These are phyloP conservation scores for Phytophthora pistaciae DNA, from an alignment of 352 stramenopile species.

Conservation along the genomic window DNA sequence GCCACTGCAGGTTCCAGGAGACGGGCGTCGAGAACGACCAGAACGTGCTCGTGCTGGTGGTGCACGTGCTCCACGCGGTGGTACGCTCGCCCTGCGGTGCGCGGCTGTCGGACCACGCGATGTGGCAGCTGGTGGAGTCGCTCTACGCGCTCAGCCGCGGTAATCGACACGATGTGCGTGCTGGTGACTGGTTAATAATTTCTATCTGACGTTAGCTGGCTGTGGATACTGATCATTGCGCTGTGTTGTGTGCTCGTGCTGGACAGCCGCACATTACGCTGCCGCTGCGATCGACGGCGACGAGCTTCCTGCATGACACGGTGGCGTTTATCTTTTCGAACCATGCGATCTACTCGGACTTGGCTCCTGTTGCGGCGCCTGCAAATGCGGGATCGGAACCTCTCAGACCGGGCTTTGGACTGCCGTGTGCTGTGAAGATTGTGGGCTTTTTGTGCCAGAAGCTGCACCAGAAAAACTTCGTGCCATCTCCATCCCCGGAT, in stretches of 20 bases:
- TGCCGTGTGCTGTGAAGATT: constrained; percentile 84
- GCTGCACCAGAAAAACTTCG: constrained; percentile 57
- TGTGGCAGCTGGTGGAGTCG: constrained; percentile 96
- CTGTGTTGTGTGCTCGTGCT: constrained; percentile 4
- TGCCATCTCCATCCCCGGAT: constrained; percentile 31
- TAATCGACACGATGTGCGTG: constrained; percentile 64
- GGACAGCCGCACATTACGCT: constrained; percentile 67
- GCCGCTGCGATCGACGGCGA: constrained; percentile 69
- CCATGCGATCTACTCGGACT: constrained; percentile 54
- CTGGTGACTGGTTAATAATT: neutral
- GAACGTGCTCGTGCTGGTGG: constrained; percentile 92
- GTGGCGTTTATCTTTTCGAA: constrained; percentile 76
- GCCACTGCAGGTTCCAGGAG: constrained; percentile 96
- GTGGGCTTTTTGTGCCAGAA: constrained; percentile 87
- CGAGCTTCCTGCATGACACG: constrained; percentile 68
- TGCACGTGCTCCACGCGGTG: constrained; percentile 95
- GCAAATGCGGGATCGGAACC: neutral
- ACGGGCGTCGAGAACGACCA: constrained; percentile 91
- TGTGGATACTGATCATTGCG: constrained; percentile 2
- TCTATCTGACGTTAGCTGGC: neutral
- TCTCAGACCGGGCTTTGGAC: constrained; percentile 55
- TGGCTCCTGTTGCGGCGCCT: constrained; percentile 5
- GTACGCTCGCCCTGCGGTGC: constrained; percentile 85
- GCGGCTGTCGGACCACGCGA: constrained; percentile 92
- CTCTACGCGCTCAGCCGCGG: constrained; percentile 95